Evolutionary conservation across 169 alveolate species (phyloP).

Genomic region (Miamiensis avidus): DNA sequence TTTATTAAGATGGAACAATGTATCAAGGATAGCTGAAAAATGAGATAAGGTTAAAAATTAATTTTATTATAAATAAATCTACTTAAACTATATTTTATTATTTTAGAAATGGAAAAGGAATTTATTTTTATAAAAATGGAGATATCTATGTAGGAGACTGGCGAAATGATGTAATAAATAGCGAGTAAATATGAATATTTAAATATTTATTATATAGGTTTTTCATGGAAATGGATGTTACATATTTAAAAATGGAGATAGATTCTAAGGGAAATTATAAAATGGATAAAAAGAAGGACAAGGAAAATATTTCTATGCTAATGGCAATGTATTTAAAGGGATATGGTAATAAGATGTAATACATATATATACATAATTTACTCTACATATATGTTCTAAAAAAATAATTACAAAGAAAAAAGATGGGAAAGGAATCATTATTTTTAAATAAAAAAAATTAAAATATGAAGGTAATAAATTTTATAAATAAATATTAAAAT

Average conservation of each 20-base stretch:
- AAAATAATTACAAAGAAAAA: background rate
- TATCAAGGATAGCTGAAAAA: no score
- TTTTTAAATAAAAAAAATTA: no score
- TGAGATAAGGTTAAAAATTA: no score
- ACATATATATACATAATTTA: no score
- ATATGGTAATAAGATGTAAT: slow-evolving; percentile 2
- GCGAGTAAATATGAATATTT: background rate
- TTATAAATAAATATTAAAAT: no score
- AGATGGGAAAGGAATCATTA: background rate
- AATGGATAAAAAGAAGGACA: slow-evolving; percentile 27
- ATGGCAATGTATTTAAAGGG: slow-evolving; percentile 22
- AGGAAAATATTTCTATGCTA: slow-evolving; percentile 18
- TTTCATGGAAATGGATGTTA: background rate
- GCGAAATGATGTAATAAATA: slow-evolving; percentile 13
- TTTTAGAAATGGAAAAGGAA: background rate
- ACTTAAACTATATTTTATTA: no score
- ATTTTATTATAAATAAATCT: no score
- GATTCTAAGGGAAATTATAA: slow-evolving; percentile 2
- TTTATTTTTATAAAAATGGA: slow-evolving; percentile 27
- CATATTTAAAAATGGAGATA: background rate
- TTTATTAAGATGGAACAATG: no score
- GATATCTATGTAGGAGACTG: slow-evolving; percentile 31
- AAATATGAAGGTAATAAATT: no score
- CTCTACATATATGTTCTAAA: background rate
- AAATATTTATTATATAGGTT: background rate